Base-by-base conservation (phyloP, 352 stramenopile species). In the Elongisporangium anandrum region DNA sequence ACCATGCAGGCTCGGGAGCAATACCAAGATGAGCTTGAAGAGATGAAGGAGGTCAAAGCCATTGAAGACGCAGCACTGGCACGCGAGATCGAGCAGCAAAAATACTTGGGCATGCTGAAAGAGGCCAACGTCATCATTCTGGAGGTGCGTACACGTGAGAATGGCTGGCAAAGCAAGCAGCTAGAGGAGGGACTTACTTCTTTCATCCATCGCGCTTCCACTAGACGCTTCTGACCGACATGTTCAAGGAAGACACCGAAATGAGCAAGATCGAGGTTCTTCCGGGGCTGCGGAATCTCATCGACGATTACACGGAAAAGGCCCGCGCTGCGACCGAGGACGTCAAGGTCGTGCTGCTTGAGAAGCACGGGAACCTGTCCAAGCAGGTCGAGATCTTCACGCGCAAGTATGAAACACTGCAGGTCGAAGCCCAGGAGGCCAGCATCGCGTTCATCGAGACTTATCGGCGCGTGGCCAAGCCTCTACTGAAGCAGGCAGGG, bases 221-320 rank as follows among this genome's bases (percentile, higher is more conserved):
- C 22, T 60, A 95, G 75, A 97, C 84, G 50, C 72, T 97, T 22
- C 72, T 97, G 50, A 68, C 71, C 54, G 91, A 98, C 61, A 97
- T 98, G 85, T 98, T 98, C 61, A 85, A 85, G 45, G 90, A 97
- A 45, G 92, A 98, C 73, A 85, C 75, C 13, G 93, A 98, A 55
- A 94, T 97, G 66, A 81, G 66, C 66, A 97, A 97, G 69, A 93
- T 98, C 39, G 83, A 95, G 57, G 74, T 95, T 29, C 69, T 98
- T 1, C 92, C 92, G 24, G 88, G 85, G 0, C 65, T 97, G 16
- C 87, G 93, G 38, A 94, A 94, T 53, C 76, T 97, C 49, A 90
- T 96, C 26, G 90, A 98, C 49, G 77, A 93, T 54, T 97, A 97
- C 61, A 84, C 66, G n/a, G 86, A 95, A 59, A 89, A 93, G 63